These are phyloP conservation scores for Fusarium sublunatum DNA, from an alignment of 2,329 filamentous ascomycete species.

Conservation along the genomic window DNA sequence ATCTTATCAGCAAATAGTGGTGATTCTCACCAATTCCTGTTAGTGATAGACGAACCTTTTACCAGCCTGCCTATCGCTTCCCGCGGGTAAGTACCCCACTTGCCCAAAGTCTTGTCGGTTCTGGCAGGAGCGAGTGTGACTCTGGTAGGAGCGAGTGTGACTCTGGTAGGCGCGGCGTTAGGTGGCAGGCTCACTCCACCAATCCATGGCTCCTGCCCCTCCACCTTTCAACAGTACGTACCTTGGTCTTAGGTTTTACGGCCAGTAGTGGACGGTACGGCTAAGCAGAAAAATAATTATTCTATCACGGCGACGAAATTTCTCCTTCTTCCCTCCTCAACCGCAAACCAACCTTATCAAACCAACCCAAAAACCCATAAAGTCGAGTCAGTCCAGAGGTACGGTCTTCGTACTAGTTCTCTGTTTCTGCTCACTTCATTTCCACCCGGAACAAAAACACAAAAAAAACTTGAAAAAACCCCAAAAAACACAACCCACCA, in stretches of 20 bases:
- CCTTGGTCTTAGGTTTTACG: conserved; percentile 39
- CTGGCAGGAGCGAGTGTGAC: conserved; percentile 21
- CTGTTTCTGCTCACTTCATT: conserved; percentile 68
- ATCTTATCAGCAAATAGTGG: conserved; percentile 18
- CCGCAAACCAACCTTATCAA: conserved; percentile 63
- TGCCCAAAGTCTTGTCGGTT: conserved; percentile 9
- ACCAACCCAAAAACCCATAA: conserved; percentile 56
- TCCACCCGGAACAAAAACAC: conserved; percentile 62
- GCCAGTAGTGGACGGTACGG: conserved; percentile 7
- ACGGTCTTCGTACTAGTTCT: conserved; percentile 68
- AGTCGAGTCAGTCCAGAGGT: conserved; percentile 65
- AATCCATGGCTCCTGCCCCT: conserved; percentile 22
- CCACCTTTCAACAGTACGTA: conserved; percentile 43
- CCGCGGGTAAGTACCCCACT: conserved; percentile 31
- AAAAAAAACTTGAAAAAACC: conserved; percentile 70
- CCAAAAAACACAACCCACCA: conserved; percentile 59
- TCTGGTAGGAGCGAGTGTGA: no score
- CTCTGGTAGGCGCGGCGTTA: conserved; percentile 7
- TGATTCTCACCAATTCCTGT: conserved; percentile 3
- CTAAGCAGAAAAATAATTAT: conserved; percentile 51
- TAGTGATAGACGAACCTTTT: conserved; percentile 21
- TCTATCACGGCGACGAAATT: conserved; percentile 51
- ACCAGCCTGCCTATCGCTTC: conserved; percentile 25
- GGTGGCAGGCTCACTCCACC: conserved; percentile 43
- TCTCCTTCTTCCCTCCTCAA: conserved; percentile 57